Percentiles rank a stretch among this genome's conserved stretches.
Conservation (phyloP, 495 filamentous ascomycete genomes). For the Penicillium samsonianum region DNA sequence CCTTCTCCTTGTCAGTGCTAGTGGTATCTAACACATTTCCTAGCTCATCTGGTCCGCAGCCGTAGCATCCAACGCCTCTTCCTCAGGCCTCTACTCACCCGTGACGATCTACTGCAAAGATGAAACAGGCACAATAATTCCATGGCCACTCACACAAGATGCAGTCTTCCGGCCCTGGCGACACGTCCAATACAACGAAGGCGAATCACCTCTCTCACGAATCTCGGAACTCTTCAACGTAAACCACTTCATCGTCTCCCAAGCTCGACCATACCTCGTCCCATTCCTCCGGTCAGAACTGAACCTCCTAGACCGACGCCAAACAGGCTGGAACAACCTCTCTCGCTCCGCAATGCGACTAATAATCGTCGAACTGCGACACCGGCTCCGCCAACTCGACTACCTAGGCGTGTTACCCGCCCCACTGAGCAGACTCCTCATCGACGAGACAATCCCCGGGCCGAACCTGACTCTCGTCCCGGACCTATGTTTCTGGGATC, state of each 20-base stretch:
- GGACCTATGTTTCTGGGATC: constrained; percentile 69
- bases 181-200: constrained; percentile 67
- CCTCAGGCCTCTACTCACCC: constrained; percentile 60
- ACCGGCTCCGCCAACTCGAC: constrained; percentile 81
- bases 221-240: constrained; percentile 95
- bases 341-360: constrained; percentile 67
- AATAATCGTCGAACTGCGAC: constrained; percentile 72
- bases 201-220: constrained; percentile 76
- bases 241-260: constrained; percentile 96
- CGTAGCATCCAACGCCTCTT: constrained; percentile 83
- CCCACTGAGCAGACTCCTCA: constrained; percentile 70
- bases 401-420: constrained; percentile 70
- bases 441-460: constrained; percentile 85
- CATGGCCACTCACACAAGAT: constrained; percentile 72
- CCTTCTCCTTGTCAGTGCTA: neutral
- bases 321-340: constrained; percentile 58
- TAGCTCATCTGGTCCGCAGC: constrained; percentile 92
- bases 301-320: constrained; percentile 67
- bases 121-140: constrained; percentile 71
- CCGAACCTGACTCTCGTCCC: constrained; percentile 82
- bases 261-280: constrained; percentile 91
- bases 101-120: constrained; percentile 82
- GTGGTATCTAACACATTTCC: neutral
- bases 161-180: constrained; percentile 69
- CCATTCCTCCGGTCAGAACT: constrained; percentile 83